phyloP scores from a whole-genome alignment of 768 basidiomycete species.

The Tylopilus subfusipes region DNA sequence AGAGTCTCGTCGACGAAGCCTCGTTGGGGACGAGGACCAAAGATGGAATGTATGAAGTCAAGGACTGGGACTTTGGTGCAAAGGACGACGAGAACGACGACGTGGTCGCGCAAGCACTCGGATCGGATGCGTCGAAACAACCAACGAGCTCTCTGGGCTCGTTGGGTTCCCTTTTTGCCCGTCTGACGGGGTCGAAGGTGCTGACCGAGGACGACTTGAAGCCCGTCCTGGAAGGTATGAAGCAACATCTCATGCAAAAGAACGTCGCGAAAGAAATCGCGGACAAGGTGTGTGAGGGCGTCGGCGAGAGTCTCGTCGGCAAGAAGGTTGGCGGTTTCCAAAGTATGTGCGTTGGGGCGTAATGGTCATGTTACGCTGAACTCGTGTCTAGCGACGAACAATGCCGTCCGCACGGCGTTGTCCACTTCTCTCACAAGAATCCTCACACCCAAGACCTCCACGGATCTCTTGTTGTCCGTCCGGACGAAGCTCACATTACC shows the following conservation, averaged over 20 bases:
- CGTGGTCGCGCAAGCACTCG: slow-evolving; percentile 59
- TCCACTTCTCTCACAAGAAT: slow-evolving; percentile 88
- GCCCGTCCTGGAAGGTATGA: slow-evolving; percentile 91
- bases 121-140: slow-evolving; percentile 36
- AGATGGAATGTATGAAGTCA: slow-evolving; percentile 73
- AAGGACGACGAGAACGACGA: slow-evolving; percentile 44
- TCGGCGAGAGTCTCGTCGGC: slow-evolving; percentile 86
- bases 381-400: slow-evolving; percentile 62
- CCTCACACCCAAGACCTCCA: slow-evolving; percentile 93
- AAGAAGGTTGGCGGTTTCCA: slow-evolving; percentile 89
- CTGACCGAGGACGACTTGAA: slow-evolving; percentile 79
- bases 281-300: slow-evolving; percentile 90
- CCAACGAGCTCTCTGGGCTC: slow-evolving; percentile 52
- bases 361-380: slow-evolving; percentile 1
- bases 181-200: slow-evolving; percentile 81
- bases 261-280: slow-evolving; percentile 97
- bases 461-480: slow-evolving; percentile 93
- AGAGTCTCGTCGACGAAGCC: slow-evolving; percentile 60
- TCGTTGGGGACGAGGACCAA: slow-evolving; percentile 74
- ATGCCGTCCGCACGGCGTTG: slow-evolving; percentile 78
- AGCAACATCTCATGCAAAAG: slow-evolving; percentile 97
- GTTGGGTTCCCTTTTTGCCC: slow-evolving; percentile 76
- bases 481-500: slow-evolving; percentile 79
- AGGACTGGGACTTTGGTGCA: slow-evolving; percentile 79
- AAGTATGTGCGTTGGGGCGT: slow-evolving; percentile 46